Base-by-base conservation (phyloP, 441 rosid genomes). In the Gossypium lobatum region DNA sequence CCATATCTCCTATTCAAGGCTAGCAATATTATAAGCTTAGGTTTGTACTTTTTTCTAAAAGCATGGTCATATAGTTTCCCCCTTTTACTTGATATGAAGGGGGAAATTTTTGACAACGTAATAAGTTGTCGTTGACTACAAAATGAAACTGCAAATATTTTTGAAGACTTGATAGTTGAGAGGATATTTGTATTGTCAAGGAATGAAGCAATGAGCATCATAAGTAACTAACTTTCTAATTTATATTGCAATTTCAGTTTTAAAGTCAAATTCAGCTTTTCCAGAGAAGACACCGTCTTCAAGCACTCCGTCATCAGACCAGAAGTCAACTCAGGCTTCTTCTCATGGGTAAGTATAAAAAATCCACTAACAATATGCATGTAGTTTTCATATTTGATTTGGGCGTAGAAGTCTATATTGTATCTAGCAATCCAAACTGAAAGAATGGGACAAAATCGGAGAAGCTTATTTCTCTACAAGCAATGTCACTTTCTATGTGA, bases 201-300 rank as follows among this genome's bases (percentile, higher is more conserved):
- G 10, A 37, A 37, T 37, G 10, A 37, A 37, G 45, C 45, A 37
- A 37, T 66, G 23, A 71, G 2, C 42, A 37, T 20, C 28, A 10
- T 31, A 28, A 18, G 10, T 6, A 25, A 23, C 39, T 61, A 59
- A 72, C 11, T 46, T 72, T 9, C 37, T 64, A 55, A 26, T 64
- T 6, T 54, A 10, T n/a, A 31, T 8, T 78, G 52, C 46, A 16
- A 26, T 46, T 88, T 80, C 95, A 95, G 99, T 95, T 80, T 74
- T 95, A 79, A 93, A 95, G 83, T 85, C 90, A 71, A 87, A 80
- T 86, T 84, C 92, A 74, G 86, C 90, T 25, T 81, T 85, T 76
- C 81, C 86, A 3, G 99, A 95, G 69, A 95, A 93, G 87, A 59
- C 87, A 26, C 88, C 87, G 50, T 71, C 87, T 66, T 79, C 92